Percentiles rank a stretch among this genome's conserved stretches.
Evolutionary conservation across 2,329 filamentous ascomycete genomes (phyloP).

Genomic region (Proliferodiscus dingleyae): DNA sequence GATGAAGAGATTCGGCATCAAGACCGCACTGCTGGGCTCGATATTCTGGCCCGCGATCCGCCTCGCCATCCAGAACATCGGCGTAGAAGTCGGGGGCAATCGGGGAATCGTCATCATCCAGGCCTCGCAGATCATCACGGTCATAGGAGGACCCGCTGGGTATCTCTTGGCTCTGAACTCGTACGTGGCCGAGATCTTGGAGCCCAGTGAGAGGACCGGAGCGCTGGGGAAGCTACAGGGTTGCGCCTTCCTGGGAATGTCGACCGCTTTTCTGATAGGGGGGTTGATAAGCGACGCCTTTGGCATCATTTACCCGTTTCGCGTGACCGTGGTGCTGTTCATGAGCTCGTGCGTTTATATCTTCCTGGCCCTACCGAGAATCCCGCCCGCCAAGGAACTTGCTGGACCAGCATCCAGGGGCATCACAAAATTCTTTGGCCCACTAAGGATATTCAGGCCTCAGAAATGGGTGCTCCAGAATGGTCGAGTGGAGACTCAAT

Average conservation of each 20-base stretch:
- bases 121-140: constrained; percentile 60
- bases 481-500: constrained; percentile 50
- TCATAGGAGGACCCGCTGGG: constrained; percentile 63
- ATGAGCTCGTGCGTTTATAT: constrained; percentile 38
- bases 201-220: constrained; percentile 54
- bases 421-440: constrained; percentile 55
- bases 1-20: constrained; percentile 62
- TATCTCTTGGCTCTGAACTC: constrained; percentile 67
- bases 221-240: constrained; percentile 64
- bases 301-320: constrained; percentile 60
- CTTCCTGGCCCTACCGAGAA: constrained; percentile 40
- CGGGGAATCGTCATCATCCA: constrained; percentile 65
- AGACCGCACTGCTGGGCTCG: constrained; percentile 56
- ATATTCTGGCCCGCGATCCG: constrained; percentile 61
- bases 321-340: constrained; percentile 56
- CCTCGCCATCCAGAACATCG: constrained; percentile 58
- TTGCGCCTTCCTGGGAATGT: constrained; percentile 61
- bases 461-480: constrained; percentile 47
- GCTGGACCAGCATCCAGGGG: constrained; percentile 30
- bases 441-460: constrained; percentile 56
- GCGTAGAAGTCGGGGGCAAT: constrained; percentile 56
- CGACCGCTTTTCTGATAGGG: constrained; percentile 59
- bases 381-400: constrained; percentile 42
- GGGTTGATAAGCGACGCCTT: constrained; percentile 60
- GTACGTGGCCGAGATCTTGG: constrained; percentile 60